Percentiles rank a stretch among this genome's conserved stretches.
Conservation (phyloP, 306 rosid species). For the Betula pendula region DNA sequence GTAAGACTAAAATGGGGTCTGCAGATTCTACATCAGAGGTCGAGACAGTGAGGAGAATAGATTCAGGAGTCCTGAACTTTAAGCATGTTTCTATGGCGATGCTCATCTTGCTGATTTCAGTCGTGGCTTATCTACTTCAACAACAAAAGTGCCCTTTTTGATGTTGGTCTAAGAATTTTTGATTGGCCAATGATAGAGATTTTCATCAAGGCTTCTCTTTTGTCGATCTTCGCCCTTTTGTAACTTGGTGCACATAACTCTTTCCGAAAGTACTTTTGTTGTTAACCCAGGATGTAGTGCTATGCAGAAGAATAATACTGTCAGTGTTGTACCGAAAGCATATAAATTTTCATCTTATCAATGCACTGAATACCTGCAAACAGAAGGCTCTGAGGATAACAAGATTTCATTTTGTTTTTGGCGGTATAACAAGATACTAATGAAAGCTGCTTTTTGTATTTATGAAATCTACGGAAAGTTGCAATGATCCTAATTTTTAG, state of each 20-base stretch:
- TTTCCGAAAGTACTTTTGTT: not conserved
- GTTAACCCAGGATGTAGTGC: not conserved
- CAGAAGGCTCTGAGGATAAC: not conserved
- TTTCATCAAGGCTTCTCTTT: not conserved
- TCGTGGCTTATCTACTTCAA: constrained; percentile 35
- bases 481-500: not conserved
- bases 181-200: not conserved
- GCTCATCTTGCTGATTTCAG: constrained; percentile 52
- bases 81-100: constrained; percentile 51
- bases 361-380: not conserved
- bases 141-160: constrained; percentile 31
- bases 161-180: constrained; percentile 7
- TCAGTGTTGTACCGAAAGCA: not conserved
- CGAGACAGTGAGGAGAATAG: constrained; percentile 69
- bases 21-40: constrained; percentile 39
- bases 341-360: not conserved
- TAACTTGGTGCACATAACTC: not conserved
- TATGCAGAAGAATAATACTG: not conserved
- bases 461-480: not conserved
- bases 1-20: constrained; percentile 27
- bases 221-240: not conserved
- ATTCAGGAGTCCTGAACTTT: constrained; percentile 61
- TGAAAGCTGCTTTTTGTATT: not conserved
- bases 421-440: not conserved
- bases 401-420: not conserved